phyloP scores from a whole-genome alignment of 305 asterid species.

The Rubia occidens region DNA sequence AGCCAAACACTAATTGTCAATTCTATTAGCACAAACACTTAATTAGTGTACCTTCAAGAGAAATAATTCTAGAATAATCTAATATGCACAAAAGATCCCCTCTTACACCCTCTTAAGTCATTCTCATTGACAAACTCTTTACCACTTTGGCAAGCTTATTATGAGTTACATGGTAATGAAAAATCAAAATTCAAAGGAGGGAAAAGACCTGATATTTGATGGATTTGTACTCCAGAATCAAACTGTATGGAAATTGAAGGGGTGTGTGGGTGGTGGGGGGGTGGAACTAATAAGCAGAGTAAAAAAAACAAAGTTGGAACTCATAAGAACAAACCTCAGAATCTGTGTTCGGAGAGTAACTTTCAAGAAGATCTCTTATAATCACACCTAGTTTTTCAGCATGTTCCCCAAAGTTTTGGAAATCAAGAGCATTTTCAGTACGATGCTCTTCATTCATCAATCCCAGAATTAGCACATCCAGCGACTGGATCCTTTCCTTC shows the following conservation, averaged over 20 bases:
- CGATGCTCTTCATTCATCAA: conserved; percentile 17
- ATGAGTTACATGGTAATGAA: neutral
- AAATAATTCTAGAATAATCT: neutral
- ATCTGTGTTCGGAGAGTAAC: conserved; percentile 21
- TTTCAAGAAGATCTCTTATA: conserved; percentile 30
- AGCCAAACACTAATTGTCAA: neutral
- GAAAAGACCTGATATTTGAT: neutral
- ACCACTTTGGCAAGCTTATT: neutral
- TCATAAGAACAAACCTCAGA: conserved; percentile 32
- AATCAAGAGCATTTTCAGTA: conserved; percentile 19
- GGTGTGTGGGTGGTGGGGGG: too few relatives aligned
- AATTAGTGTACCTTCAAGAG: neutral
- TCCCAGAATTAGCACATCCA: conserved; percentile 25
- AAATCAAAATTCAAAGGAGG: neutral
- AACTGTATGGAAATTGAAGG: neutral
- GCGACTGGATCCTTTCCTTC: conserved; percentile 30
- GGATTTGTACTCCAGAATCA: neutral
- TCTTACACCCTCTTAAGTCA: neutral
- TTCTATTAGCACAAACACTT: neutral
- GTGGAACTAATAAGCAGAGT: conserved; percentile 1
- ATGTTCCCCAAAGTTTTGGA: conserved; percentile 24
- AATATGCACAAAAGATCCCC: conserved; percentile 2
- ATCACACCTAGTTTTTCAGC: conserved; percentile 32
- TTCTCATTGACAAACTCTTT: neutral
- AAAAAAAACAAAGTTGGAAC: conserved; percentile 12